Evolutionary conservation across 148 eudicot genomes (phyloP).

Genomic region (Limonium bicolor): DNA sequence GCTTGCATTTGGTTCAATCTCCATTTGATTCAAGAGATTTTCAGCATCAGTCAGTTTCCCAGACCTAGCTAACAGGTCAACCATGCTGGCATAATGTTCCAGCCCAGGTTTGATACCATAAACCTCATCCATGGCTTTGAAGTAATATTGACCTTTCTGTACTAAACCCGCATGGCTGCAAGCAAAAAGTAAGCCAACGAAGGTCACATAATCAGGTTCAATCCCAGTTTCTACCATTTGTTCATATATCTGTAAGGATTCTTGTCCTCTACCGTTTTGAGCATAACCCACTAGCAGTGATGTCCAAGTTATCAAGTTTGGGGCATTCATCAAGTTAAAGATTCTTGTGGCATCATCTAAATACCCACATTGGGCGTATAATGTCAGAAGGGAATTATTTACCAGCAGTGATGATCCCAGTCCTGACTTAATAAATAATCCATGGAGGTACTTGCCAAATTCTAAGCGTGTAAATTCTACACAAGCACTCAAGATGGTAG

Average conservation of each 20-base stretch:
- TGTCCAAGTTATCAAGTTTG: constrained; percentile 58
- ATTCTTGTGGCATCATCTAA: constrained; percentile 42
- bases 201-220: constrained; percentile 51
- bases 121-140: constrained; percentile 41
- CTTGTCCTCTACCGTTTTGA: constrained; percentile 40
- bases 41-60: constrained; percentile 45
- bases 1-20: constrained; percentile 34
- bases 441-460: constrained; percentile 67
- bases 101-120: constrained; percentile 39
- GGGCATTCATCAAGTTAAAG: constrained; percentile 30
- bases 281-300: constrained; percentile 66
- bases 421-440: constrained; percentile 33
- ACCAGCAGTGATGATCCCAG: constrained; percentile 26
- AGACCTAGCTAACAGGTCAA: constrained; percentile 57
- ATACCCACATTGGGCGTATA: constrained; percentile 74
- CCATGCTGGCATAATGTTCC: constrained; percentile 59
- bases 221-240: constrained; percentile 39
- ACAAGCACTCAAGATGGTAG: constrained; percentile 50
- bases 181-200: constrained; percentile 56
- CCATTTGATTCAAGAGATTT: constrained; percentile 35
- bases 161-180: constrained; percentile 65
- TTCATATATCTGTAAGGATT: constrained; percentile 32
- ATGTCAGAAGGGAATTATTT: constrained; percentile 48
- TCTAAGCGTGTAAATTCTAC: constrained; percentile 45
- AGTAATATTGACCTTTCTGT: constrained; percentile 35